Conservation (phyloP, 2,329 filamentous ascomycete genomes). For the Fusarium continuum region DNA sequence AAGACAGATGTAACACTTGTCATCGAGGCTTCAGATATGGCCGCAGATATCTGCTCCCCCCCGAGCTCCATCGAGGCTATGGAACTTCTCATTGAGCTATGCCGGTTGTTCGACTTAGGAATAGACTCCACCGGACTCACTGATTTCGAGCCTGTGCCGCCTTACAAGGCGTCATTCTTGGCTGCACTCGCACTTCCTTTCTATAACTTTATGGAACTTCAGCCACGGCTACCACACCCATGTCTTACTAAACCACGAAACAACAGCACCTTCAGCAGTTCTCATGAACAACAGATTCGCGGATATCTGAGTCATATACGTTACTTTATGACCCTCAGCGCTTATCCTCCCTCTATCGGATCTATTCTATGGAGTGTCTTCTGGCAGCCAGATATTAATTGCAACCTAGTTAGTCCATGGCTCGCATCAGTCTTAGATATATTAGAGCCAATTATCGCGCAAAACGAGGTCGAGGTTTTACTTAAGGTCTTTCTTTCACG, state of each 20-base stretch:
- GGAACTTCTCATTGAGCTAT: constrained; percentile 14
- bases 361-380: constrained; percentile 6
- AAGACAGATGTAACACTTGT: background rate
- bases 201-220: background rate
- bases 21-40: background rate
- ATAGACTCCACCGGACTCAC: background rate
- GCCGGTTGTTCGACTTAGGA: background rate
- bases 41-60: background rate
- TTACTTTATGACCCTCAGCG: constrained; percentile 15
- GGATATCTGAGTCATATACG: background rate
- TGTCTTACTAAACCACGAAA: background rate
- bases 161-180: constrained; percentile 3
- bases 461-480: background rate
- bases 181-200: constrained; percentile 10
- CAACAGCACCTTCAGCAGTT: background rate
- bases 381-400: constrained; percentile 1
- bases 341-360: background rate
- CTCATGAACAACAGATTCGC: background rate
- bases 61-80: background rate
- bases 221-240: background rate
- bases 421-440: background rate
- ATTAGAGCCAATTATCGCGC: background rate
- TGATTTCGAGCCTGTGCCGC: background rate
- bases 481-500: background rate
- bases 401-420: constrained; percentile 3